Evolutionary conservation across 2,329 filamentous ascomycete genomes (phyloP), one percentile per base, ranked within the genome.

Genomic region (Hymenoscyphus repandus): DNA sequence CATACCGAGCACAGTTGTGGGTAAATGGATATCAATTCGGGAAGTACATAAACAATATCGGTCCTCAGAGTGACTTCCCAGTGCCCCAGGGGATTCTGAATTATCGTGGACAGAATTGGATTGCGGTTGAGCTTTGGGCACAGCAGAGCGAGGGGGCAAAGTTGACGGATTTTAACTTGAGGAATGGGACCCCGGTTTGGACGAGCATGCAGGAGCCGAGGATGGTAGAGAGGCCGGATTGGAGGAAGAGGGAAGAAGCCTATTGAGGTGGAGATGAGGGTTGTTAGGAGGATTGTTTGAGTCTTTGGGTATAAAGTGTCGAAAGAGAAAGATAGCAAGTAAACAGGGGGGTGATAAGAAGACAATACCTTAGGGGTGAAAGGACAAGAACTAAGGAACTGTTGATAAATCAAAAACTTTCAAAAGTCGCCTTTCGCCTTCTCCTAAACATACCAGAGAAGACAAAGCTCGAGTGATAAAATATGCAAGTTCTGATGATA

Each of bases 21-120:
- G 81, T 90, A 40, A 90, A 90, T 59, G 87, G 87, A 1, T 90
- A 83, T 67, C 86, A 90, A 65, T 90, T 83, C 56, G 81, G 79
- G 2, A 83, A 83, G 62, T 84, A 78, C 54, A 53, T 80, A n/a
- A 83, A 80, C 62, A 85, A 90, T 56, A 74, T 90, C n/a, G 88
- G 88, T 0, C 88, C 88, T 1, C 86, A 92, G 69, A 80, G 75
- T 0, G 72, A 67, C 1, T 91, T 83, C 63, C 85, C 85, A 1
- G 86, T 91, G 0, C 86, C 87, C 0, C 79, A 89, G 68, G 85
- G 86, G 2, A 74, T 91, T 18, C 70, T 89, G 45, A 77, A 91
- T 62, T 86, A 90, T 65, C 72, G 74, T 4, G 86, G 86, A 0
- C 75, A 73, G 31, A 92, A 92, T 59, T 86, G 79, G 66, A 61